Evolutionary conservation across 495 filamentous ascomycete genomes (phyloP).

Genomic region (Podospora sp.): DNA sequence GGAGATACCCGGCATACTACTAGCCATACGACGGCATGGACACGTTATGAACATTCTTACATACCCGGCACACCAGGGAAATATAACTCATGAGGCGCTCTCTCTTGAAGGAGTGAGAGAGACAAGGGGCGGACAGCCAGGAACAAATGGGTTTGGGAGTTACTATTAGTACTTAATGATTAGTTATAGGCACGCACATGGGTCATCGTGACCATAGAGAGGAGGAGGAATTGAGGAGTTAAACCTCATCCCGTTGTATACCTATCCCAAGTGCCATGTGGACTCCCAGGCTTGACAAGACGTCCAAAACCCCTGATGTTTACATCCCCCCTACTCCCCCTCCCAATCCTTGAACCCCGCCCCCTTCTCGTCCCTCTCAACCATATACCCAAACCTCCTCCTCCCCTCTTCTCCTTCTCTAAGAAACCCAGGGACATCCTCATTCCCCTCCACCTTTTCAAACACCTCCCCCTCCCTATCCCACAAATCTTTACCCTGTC

Average conservation of each 20-base stretch:
- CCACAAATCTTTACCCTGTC: constrained; percentile 55
- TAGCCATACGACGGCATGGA: constrained; percentile 1
- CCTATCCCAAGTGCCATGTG: no score
- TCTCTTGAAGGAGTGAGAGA: neutral
- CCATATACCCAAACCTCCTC: constrained; percentile 42
- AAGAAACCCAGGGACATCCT: constrained; percentile 49
- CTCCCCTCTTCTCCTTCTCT: constrained; percentile 23
- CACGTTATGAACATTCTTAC: constrained; percentile 7
- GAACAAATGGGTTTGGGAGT: neutral
- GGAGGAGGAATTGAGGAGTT: neutral
- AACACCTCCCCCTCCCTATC: constrained; percentile 49
- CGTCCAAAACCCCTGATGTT: no score
- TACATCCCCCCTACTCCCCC: neutral
- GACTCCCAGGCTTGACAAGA: no score
- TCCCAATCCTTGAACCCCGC: constrained; percentile 47
- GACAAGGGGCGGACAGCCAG: neutral
- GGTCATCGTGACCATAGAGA: constrained; percentile 3
- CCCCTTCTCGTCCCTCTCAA: constrained; percentile 40
- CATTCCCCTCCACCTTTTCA: constrained; percentile 47
- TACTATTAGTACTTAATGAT: constrained; percentile 5
- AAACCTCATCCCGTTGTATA: no score
- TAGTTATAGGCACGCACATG: constrained; percentile 6
- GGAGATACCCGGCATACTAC: neutral
- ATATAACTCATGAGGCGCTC: neutral
- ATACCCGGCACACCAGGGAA: neutral